Percentiles rank a stretch among this genome's conserved stretches.
phyloP scores from a whole-genome alignment of 768 basidiomycete species.

The Podaxis pistillaris region DNA sequence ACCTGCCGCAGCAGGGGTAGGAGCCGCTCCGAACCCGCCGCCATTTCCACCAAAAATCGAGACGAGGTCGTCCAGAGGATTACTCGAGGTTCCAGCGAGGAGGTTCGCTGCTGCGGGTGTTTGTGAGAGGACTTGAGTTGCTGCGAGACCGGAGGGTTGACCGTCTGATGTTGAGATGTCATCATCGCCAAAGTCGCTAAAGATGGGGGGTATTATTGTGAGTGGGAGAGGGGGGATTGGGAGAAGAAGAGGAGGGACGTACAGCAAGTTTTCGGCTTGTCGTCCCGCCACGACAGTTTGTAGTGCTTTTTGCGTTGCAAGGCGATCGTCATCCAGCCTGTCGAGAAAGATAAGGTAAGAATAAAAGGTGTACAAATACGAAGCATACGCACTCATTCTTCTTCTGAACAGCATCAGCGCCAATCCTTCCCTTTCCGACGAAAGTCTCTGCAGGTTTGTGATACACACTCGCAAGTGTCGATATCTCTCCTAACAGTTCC shows the following conservation, averaged over 20 bases:
- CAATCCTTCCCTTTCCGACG: conserved; percentile 86
- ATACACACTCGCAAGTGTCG: conserved; percentile 89
- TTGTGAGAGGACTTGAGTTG: conserved; percentile 68
- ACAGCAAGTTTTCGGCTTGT: conserved; percentile 91
- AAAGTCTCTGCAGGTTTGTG: conserved; percentile 98
- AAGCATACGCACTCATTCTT: conserved; percentile 50
- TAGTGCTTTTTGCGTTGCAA: conserved; percentile 78
- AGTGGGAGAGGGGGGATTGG: background rate
- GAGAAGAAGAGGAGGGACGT: conserved; percentile 18
- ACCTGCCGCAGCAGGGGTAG: conserved; percentile 16
- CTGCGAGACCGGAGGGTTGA: conserved; percentile 74
- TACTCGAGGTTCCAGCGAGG: conserved; percentile 76
- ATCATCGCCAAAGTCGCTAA: conserved; percentile 68
- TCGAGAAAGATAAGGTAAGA: conserved; percentile 6
- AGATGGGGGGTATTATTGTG: background rate
- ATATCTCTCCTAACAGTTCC: conserved; percentile 88
- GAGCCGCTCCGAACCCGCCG: conserved; percentile 10
- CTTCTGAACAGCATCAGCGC: conserved; percentile 76
- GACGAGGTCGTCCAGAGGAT: conserved; percentile 91
- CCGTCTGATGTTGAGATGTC: conserved; percentile 60
- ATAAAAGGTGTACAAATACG: background rate
- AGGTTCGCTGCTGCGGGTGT: conserved; percentile 75
- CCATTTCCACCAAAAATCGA: conserved; percentile 68
- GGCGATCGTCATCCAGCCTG: conserved; percentile 66
- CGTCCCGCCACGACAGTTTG: conserved; percentile 90